Conservation (phyloP, 352 stramenopile genomes). For the Phytophthora constricta region DNA sequence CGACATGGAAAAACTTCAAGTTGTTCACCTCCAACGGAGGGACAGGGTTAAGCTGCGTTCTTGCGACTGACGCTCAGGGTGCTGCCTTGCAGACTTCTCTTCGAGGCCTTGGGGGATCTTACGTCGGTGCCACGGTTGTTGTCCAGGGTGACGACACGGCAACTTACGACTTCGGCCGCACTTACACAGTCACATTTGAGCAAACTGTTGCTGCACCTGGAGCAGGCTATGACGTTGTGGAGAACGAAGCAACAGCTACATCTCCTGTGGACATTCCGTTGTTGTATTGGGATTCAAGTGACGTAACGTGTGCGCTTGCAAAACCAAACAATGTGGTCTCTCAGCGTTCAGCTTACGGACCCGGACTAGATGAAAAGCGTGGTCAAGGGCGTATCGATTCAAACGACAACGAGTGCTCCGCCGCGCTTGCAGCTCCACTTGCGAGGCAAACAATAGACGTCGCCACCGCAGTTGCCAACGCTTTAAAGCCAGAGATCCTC, state of each 20-base stretch:
- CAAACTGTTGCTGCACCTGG: constrained; percentile 42
- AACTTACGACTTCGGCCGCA: constrained; percentile 76
- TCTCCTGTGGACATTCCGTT: constrained; percentile 56
- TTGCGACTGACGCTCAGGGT: background rate
- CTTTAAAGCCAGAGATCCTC: constrained; percentile 38
- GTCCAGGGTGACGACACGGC: constrained; percentile 58
- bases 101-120: constrained; percentile 30
- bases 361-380: constrained; percentile 52
- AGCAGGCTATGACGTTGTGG: constrained; percentile 16
- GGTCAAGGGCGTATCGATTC: constrained; percentile 63
- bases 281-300: constrained; percentile 34
- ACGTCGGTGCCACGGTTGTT: constrained; percentile 38
- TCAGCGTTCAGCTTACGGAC: constrained; percentile 55
- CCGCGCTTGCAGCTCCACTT: constrained; percentile 46
- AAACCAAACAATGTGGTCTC: constrained; percentile 31
- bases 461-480: constrained; percentile 36
- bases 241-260: constrained; percentile 34
- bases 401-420: constrained; percentile 61
- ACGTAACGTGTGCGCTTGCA: constrained; percentile 35
- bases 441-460: constrained; percentile 55
- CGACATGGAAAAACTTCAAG: constrained; percentile 10
- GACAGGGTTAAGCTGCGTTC: constrained; percentile 14
- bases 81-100: constrained; percentile 40
- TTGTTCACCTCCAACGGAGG: constrained; percentile 14
- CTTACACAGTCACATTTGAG: constrained; percentile 65